phyloP scores from a whole-genome alignment of 169 alveolate genomes.

The Plasmodium relictum region DNA sequence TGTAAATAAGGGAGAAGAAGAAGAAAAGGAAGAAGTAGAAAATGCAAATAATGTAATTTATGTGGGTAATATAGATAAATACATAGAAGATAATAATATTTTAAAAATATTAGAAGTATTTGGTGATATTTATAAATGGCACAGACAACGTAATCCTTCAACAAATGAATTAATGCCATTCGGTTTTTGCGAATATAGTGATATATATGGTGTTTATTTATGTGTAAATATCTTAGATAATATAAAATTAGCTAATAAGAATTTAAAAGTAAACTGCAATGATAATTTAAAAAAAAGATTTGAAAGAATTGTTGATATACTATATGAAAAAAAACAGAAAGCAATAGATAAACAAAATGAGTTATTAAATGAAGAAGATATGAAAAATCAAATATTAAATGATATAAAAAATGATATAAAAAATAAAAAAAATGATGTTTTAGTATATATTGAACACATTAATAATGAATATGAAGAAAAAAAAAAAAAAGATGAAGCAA shows the following conservation, averaged over 20 bases:
- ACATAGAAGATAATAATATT: slow-evolving; percentile 35
- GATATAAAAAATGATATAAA: slow-evolving; percentile 18
- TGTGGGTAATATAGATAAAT: slow-evolving; percentile 29
- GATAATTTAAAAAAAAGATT: slow-evolving; percentile 33
- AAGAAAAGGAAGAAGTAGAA: slow-evolving; percentile 22
- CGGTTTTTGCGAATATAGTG: slow-evolving; percentile 84
- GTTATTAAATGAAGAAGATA: background rate
- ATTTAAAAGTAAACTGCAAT: slow-evolving; percentile 60
- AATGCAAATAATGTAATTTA: slow-evolving; percentile 26
- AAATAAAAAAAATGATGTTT: slow-evolving; percentile 16
- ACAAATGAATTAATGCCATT: slow-evolving; percentile 81
- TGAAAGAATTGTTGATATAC: slow-evolving; percentile 26
- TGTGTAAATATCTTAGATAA: slow-evolving; percentile 78
- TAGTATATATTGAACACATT: background rate
- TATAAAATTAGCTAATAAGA: slow-evolving; percentile 60
- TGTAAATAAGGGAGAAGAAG: slow-evolving; percentile 25
- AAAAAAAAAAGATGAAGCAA: background rate
- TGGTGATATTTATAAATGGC: slow-evolving; percentile 81
- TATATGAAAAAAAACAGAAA: slow-evolving; percentile 35
- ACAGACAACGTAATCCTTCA: slow-evolving; percentile 82
- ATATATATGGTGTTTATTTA: slow-evolving; percentile 80
- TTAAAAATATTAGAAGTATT: slow-evolving; percentile 54
- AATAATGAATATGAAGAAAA: slow-evolving; percentile 18
- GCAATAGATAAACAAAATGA: background rate
- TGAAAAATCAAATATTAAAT: slow-evolving; percentile 26